Percentiles rank a stretch among this genome's conserved stretches.
Evolutionary conservation across 192 early-diverging fungal genomes (phyloP).

Genomic region (Coemansia sp.): DNA sequence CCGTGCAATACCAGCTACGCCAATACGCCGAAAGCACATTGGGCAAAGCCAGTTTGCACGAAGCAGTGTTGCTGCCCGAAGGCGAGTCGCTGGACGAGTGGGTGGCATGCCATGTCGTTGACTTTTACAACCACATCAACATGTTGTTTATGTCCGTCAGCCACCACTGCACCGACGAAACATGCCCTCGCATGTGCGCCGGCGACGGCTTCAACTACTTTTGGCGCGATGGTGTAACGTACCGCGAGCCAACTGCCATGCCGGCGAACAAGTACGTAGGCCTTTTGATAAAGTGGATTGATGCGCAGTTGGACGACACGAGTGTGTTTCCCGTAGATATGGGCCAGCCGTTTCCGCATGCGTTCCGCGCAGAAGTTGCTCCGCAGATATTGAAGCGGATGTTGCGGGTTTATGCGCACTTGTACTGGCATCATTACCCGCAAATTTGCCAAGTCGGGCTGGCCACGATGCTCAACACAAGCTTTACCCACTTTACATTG

Average conservation of each 20-base stretch:
- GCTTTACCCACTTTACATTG: conserved; percentile 90
- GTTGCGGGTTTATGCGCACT: conserved; percentile 91
- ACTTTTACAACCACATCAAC: conserved; percentile 97
- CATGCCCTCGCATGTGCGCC: conserved; percentile 90
- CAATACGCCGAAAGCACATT: conserved; percentile 71
- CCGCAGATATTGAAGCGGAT: conserved; percentile 81
- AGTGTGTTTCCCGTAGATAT: conserved; percentile 82
- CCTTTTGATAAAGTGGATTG: conserved; percentile 82
- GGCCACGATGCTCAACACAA: conserved; percentile 89
- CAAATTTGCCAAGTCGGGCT: conserved; percentile 74
- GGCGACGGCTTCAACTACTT: conserved; percentile 83
- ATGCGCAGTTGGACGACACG: conserved; percentile 82
- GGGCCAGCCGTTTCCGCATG: conserved; percentile 69
- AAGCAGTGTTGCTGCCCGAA: conserved; percentile 78
- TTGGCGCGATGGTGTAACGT: conserved; percentile 81
- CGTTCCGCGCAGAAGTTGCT: conserved; percentile 65
- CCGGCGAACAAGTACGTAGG: conserved; percentile 90
- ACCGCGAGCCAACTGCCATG: conserved; percentile 83
- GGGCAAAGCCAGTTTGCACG: conserved; percentile 73
- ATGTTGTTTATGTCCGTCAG: conserved; percentile 86
- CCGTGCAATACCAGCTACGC: conserved; percentile 55
- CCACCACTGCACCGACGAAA: conserved; percentile 84
- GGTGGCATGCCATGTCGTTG: conserved; percentile 90
- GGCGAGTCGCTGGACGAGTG: conserved; percentile 90
- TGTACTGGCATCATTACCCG: conserved; percentile 85